These are phyloP conservation scores for Aspergillus terreus DNA, from an alignment of 2,329 filamentous ascomycete species.

Conservation along the genomic window DNA sequence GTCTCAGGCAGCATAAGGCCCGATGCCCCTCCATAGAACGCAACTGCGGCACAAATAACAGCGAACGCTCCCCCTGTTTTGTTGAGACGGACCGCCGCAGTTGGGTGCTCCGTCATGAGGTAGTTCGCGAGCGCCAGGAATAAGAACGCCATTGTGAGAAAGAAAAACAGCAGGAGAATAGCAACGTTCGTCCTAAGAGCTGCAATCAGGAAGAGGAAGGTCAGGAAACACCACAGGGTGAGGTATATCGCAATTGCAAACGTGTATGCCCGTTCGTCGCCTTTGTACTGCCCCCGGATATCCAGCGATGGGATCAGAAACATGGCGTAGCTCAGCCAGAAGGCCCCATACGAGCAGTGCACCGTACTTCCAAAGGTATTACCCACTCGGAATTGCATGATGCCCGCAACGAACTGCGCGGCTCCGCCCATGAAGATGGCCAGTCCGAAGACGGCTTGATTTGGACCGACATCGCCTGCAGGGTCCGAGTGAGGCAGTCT, in stretches of 20 bases:
- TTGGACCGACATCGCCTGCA: slow-evolving; percentile 16
- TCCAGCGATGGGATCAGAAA: slow-evolving; percentile 52
- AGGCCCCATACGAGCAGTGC: slow-evolving; percentile 59
- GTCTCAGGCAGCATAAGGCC: slow-evolving; percentile 43
- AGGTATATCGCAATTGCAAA: slow-evolving; percentile 56
- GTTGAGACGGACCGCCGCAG: slow-evolving; percentile 45
- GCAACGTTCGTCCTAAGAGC: slow-evolving; percentile 57
- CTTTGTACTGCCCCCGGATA: slow-evolving; percentile 44
- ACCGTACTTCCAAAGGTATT: slow-evolving; percentile 62
- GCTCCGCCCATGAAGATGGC: slow-evolving; percentile 27
- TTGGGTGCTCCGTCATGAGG: slow-evolving; percentile 34
- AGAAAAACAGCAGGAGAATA: slow-evolving; percentile 57
- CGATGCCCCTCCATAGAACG: slow-evolving; percentile 41
- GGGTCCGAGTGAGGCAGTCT: slow-evolving; percentile 24
- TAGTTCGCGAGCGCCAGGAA: slow-evolving; percentile 55
- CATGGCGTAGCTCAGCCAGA: slow-evolving; percentile 60
- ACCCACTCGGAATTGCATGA: slow-evolving; percentile 49
- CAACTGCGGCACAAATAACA: slow-evolving; percentile 33
- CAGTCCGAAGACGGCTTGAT: slow-evolving; percentile 24
- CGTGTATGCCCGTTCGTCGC: slow-evolving; percentile 40
- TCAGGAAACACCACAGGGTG: slow-evolving; percentile 60
- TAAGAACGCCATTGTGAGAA: slow-evolving; percentile 57
- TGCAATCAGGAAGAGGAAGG: slow-evolving; percentile 53
- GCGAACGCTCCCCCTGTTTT: slow-evolving; percentile 39
- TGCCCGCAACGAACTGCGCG: slow-evolving; percentile 23